phyloP scores from a whole-genome alignment of 176 grass and related monocot species.

The Raddia guianensis region DNA sequence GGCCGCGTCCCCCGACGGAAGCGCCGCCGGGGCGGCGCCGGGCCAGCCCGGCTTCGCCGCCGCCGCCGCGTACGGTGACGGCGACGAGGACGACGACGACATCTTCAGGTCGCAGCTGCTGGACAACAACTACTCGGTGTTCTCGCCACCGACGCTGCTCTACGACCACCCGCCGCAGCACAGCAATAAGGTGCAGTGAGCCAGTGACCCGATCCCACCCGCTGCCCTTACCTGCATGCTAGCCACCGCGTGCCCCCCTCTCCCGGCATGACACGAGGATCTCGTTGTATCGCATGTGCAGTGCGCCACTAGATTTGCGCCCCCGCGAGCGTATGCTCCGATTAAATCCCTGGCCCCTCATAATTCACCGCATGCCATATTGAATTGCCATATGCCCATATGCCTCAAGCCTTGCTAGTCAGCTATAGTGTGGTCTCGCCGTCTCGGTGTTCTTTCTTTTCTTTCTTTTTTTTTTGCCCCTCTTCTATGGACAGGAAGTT shows the following conservation, averaged over 20 bases:
- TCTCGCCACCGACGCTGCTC: slow-evolving; percentile 55
- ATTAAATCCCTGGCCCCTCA: neutral
- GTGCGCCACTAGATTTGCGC: slow-evolving; percentile 21
- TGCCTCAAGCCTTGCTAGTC: slow-evolving; percentile 21
- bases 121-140: slow-evolving; percentile 46
- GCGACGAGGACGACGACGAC: neutral
- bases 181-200: slow-evolving; percentile 43
- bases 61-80: neutral
- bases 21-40: slow-evolving; percentile 5
- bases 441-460: slow-evolving; percentile 15
- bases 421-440: neutral
- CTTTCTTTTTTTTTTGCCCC: neutral
- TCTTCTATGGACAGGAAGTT: neutral
- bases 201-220: slow-evolving; percentile 7
- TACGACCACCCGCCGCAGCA: slow-evolving; percentile 44
- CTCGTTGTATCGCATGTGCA: slow-evolving; percentile 52
- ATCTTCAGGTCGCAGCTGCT: slow-evolving; percentile 51
- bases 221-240: neutral
- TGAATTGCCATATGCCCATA: neutral
- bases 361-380: slow-evolving; percentile 17
- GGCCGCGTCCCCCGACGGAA: neutral
- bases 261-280: slow-evolving; percentile 38
- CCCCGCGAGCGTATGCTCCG: neutral
- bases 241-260: slow-evolving; percentile 14
- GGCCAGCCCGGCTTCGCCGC: slow-evolving; percentile 17